These are phyloP conservation scores for Coemansia erecta DNA, from an alignment of 192 early-diverging fungal genomes.

Conservation along the genomic window DNA sequence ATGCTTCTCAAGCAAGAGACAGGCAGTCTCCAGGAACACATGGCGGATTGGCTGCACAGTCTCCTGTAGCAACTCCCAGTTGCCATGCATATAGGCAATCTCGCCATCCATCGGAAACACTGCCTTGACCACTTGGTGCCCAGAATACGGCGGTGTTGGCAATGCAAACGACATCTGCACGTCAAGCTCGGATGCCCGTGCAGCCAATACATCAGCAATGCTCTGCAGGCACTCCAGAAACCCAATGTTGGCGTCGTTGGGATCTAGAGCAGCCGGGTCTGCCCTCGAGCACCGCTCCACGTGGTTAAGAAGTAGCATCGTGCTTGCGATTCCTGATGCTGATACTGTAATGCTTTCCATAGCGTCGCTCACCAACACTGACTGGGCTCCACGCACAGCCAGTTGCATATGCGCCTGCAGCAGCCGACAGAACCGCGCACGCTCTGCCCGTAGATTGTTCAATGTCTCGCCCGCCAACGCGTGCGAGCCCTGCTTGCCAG, in stretches of 20 bases:
- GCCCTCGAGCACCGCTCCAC: conserved; percentile 18
- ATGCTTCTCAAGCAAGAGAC: conserved; percentile 30
- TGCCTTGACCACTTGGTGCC: conserved; percentile 3
- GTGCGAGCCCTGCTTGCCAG: neutral
- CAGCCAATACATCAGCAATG: conserved; percentile 36
- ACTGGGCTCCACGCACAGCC: conserved; percentile 10
- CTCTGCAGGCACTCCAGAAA: conserved; percentile 26
- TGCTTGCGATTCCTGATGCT: conserved; percentile 19
- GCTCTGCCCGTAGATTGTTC: conserved; percentile 23
- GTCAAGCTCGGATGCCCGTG: conserved; percentile 31
- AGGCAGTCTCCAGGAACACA: conserved; percentile 23
- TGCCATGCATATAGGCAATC: conserved; percentile 10
- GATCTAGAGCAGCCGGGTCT: neutral
- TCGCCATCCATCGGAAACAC: conserved; percentile 8
- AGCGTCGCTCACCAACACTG: conserved; percentile 12
- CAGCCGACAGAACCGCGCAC: conserved; percentile 26
- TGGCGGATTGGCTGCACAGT: conserved; percentile 20
- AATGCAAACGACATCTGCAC: conserved; percentile 22
- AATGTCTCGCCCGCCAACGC: neutral
- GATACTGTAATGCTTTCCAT: conserved; percentile 27
- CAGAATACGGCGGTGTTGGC: conserved; percentile 11
- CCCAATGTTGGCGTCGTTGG: neutral
- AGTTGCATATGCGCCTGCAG: conserved; percentile 34
- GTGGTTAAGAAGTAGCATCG: conserved; percentile 26
- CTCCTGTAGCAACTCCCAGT: conserved; percentile 11